Conservation (phyloP, 1,139 yeast species). For the Diutina neorugosa region DNA sequence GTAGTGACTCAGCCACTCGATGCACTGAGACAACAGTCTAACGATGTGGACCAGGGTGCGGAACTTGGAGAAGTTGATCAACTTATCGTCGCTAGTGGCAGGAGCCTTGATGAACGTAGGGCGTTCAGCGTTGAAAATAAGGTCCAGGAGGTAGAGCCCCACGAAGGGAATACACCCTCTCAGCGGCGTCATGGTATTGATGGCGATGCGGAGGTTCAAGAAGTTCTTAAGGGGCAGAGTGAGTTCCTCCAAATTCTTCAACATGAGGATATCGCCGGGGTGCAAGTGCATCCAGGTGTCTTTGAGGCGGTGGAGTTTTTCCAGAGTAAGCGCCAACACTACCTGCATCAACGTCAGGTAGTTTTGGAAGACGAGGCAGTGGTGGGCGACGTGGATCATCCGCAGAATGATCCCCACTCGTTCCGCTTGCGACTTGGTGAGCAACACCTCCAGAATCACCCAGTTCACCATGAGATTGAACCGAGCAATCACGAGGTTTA, state of each 20-base stretch:
- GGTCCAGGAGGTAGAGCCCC: slow-evolving; percentile 74
- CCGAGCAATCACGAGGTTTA: slow-evolving; percentile 75
- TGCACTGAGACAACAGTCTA: slow-evolving; percentile 66
- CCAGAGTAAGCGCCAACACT: slow-evolving; percentile 70
- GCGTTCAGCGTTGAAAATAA: slow-evolving; percentile 70
- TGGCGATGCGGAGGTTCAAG: slow-evolving; percentile 46
- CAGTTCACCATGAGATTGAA: slow-evolving; percentile 86
- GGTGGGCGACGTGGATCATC: slow-evolving; percentile 76
- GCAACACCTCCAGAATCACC: slow-evolving; percentile 77
- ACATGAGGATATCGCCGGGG: slow-evolving; percentile 46
- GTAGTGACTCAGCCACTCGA: slow-evolving; percentile 75
- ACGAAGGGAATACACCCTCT: slow-evolving; percentile 84
- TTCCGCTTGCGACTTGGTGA: slow-evolving; percentile 49
- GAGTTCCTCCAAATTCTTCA: slow-evolving; percentile 52
- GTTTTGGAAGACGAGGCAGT: slow-evolving; percentile 63
- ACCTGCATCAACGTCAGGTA: slow-evolving; percentile 83
- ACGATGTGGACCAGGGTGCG: slow-evolving; percentile 70
- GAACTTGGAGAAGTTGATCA: slow-evolving; percentile 70
- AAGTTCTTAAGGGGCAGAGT: slow-evolving; percentile 60
- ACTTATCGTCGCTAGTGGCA: slow-evolving; percentile 18
- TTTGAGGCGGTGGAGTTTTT: slow-evolving; percentile 44
- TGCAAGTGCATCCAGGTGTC: slow-evolving; percentile 65
- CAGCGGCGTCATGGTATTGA: slow-evolving; percentile 52
- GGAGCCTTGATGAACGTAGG: slow-evolving; percentile 27
- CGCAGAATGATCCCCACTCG: slow-evolving; percentile 60